These are phyloP conservation scores for Drechslerella stenobrocha DNA, from an alignment of 2,329 filamentous ascomycete species.

Conservation along the genomic window DNA sequence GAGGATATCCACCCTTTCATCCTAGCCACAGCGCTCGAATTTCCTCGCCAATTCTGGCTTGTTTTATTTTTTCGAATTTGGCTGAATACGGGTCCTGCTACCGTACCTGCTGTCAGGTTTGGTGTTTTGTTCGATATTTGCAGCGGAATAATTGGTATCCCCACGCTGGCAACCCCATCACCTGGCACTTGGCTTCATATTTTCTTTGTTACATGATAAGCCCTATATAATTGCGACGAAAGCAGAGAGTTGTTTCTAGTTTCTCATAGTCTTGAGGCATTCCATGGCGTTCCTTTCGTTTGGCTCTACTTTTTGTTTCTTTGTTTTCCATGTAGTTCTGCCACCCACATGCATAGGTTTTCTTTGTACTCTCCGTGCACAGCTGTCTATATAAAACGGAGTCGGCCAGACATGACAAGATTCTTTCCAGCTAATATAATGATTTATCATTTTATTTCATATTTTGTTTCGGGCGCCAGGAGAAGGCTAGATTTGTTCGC, in stretches of 20 bases:
- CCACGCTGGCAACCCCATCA: conserved; percentile 17
- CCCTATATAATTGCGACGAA: conserved; percentile 7
- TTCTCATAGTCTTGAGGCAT: conserved; percentile 40
- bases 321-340: conserved; percentile 7
- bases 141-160: conserved; percentile 16
- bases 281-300: conserved; percentile 44
- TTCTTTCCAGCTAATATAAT: conserved; percentile 11
- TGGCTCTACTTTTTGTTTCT: conserved; percentile 9
- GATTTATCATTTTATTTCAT: conserved; percentile 1
- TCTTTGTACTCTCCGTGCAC: conserved; percentile 17
- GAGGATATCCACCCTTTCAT: background rate
- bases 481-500: background rate
- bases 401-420: background rate
- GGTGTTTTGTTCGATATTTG: conserved; percentile 1
- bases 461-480: background rate
- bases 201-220: conserved; percentile 17
- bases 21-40: background rate
- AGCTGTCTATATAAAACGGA: conserved; percentile 40
- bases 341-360: conserved; percentile 4
- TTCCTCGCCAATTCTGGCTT: conserved; percentile 6
- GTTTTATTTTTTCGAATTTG: conserved; percentile 14
- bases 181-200: conserved; percentile 12
- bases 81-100: conserved; percentile 6
- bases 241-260: conserved; percentile 28
- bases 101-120: background rate